Base-by-base conservation (phyloP, 208 protist genomes). In the Leishmania aethiopica region DNA sequence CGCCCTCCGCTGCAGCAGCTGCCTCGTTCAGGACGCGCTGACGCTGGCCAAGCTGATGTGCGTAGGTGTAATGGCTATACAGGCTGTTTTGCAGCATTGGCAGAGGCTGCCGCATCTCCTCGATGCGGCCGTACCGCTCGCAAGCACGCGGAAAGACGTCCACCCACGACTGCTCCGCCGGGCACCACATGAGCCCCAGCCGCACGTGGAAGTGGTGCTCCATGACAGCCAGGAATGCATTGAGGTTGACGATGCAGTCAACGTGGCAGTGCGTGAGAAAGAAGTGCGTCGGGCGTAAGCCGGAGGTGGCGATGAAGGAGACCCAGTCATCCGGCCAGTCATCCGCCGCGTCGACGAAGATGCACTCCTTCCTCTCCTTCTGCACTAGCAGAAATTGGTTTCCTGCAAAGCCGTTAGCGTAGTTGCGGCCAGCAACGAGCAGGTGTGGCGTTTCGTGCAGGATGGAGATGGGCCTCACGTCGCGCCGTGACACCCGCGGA, bases 251-350 rank as follows among this genome's bases (percentile, higher is more conserved):
- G 71, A 98, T 66, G 78, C 92, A 96, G 86, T 98, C 95, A 42
- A 98, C 81, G 83, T 98, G 95, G 82, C 93, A 97, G 86, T 98
- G 95, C 22, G 95, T 98, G 32, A 98, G 83, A 79, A 98, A 98
- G 32, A 96, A 86, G 83, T 95, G 88, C 17, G 91, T 95, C 22
- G 92, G 87, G 5, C 80, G 90, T 40, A 96, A 83, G 0, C 82
- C 78, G 1, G 94, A 95, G 42, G 88, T 45, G 67, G 88, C 84
- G 74, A 98, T 85, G 75, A 97, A 98, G 35, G 92, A 85, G 45
- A 88, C 91, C 94, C 95, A 98, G 85, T 98, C 95, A 76, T 98
- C 95, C 19, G 93, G 91, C 94, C 95, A 98, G 87, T 98, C 95
- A 80, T 98, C 95, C 28, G 88, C 87, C 51, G 93, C 93, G 77